Base-by-base conservation (phyloP, 768 basidiomycete genomes). In the Epithele typhae region DNA sequence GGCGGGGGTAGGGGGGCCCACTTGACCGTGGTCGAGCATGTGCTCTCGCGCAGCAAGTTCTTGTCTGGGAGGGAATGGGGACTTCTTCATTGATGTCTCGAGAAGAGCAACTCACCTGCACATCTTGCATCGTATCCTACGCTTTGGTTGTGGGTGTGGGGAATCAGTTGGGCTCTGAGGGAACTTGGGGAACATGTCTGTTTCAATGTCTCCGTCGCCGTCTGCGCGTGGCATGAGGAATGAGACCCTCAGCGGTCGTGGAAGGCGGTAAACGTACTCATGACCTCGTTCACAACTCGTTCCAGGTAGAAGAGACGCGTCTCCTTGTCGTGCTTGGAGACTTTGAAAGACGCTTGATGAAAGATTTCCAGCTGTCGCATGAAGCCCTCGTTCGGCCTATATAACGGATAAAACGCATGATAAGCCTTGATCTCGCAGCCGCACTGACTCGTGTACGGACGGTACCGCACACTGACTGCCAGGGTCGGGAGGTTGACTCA, bases 31-130 rank as follows among this genome's bases (percentile, higher is more conserved):
- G 62, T 92, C 87, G 38, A 92, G 77, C 88, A 97, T 92, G 61
- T 96, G 89, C 60, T 93, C 91, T n/a, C 87, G 75, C 0, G 88
- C 79, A 1, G 93, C 93, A 12, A 97, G 74, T 57, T 92, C 90
- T 49, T 84, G 82, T 58, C 91, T 85, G 44, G 8, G 47, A n/a
- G 51, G 23, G 23, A 24, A 4, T 14, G 24, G 21, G 4, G 11
- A 15, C 34, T 4, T 7, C n/a, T n/a, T n/a, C n/a, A n/a, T n/a
- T n/a, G n/a, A n/a, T n/a, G n/a, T n/a, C n/a, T n/a, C n/a, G n/a
- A n/a, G n/a, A n/a, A n/a, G n/a, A n/a, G 17, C 3, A 12, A 52
- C 75, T 40, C 48, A 84, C 87, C 90, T 75, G 72, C 93, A 95
- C 83, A 87, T 90, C 66, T 88, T 92, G 67, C 93, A 96, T 59